Base-by-base conservation (phyloP, 2,329 filamentous ascomycete genomes). In the Cordyceps cateniannulata region DNA sequence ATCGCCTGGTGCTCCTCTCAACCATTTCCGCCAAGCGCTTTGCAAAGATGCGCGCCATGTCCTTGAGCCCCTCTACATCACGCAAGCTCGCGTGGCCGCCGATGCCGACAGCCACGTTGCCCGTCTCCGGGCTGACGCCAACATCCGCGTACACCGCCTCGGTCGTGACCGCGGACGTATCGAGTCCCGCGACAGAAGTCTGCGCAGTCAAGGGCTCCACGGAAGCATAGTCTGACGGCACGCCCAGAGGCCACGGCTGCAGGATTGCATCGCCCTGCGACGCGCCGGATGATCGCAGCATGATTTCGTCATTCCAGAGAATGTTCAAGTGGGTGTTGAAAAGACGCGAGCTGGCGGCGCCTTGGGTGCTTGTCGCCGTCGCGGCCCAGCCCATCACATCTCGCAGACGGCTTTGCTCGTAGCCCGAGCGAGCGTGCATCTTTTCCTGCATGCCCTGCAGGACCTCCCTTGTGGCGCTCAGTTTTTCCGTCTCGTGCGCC, bases 341-440 rank as follows among this genome's bases (percentile, higher is more conserved):
- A 38, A 38, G 49, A 52, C 27, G 49, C 29, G 32, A 24, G 27
- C 49, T 22, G 49, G 27, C 47, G 27, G 18, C 29, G 49, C 22
- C 24, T 29, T 29, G 47, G 24, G 47, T 18, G 24, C 10, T 29
- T 14, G 45, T 27, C 45, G 45, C 42, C 42, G 47, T 29, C 47
- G 47, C 25, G 5, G 48, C 32, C 50, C 50, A 52, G 27, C n/a
- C 29, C 29, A 52, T 52, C 29, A 52, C 50, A 24, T 52, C 32
- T 10, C 50, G 50, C 50, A 52, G 50, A 44, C 61, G 50, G 18
- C 52, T 61, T 55, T 63, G 58, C 48, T 63, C 61, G 47, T 48
- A 52, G 58, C 22, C 57, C 7, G 58, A 38, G 5, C 52, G 51
- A 49, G 57, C 22, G 42, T 48, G 38, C 2, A 57, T 25, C 2